Conservation (phyloP, 768 basidiomycete species). For the Kwoniella pini region DNA sequence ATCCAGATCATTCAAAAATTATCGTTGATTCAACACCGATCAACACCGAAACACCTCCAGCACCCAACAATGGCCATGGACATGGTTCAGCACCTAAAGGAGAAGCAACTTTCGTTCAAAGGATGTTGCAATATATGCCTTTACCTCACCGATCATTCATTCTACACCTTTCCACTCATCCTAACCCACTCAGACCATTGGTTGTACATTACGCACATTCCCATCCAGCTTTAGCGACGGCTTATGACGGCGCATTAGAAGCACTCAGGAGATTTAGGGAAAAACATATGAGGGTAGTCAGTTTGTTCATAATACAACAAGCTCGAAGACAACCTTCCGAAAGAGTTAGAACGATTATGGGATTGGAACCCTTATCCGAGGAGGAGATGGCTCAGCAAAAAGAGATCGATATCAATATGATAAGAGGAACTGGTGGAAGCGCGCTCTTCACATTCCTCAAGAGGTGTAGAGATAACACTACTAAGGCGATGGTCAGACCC, state of each 20-base stretch:
- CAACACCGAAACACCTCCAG: slow-evolving; percentile 14
- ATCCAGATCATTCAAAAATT: not conserved
- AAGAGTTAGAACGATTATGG: slow-evolving; percentile 41
- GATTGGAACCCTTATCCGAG: slow-evolving; percentile 18
- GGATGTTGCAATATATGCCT: slow-evolving; percentile 92
- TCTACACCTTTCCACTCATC: slow-evolving; percentile 68
- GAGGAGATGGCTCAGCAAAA: slow-evolving; percentile 15
- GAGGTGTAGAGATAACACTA: slow-evolving; percentile 84
- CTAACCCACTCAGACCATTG: slow-evolving; percentile 66
- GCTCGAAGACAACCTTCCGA: slow-evolving; percentile 58
- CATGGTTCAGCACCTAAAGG: slow-evolving; percentile 8
- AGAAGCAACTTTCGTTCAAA: slow-evolving; percentile 70
- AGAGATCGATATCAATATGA: slow-evolving; percentile 55
- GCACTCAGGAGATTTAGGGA: slow-evolving; percentile 83
- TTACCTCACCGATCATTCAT: slow-evolving; percentile 74
- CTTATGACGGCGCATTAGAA: slow-evolving; percentile 76
- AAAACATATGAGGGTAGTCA: slow-evolving; percentile 83
- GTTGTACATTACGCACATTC: slow-evolving; percentile 54
- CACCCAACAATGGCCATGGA: not conserved
- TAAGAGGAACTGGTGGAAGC: slow-evolving; percentile 87
- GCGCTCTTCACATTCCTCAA: slow-evolving; percentile 79
- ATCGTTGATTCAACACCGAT: slow-evolving; percentile 14
- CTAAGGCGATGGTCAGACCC: slow-evolving; percentile 53
- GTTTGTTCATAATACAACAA: slow-evolving; percentile 83
- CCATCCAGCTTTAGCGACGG: slow-evolving; percentile 46